Evolutionary conservation across 768 basidiomycete species (phyloP).

Genomic region (Boletus coccyginus): DNA sequence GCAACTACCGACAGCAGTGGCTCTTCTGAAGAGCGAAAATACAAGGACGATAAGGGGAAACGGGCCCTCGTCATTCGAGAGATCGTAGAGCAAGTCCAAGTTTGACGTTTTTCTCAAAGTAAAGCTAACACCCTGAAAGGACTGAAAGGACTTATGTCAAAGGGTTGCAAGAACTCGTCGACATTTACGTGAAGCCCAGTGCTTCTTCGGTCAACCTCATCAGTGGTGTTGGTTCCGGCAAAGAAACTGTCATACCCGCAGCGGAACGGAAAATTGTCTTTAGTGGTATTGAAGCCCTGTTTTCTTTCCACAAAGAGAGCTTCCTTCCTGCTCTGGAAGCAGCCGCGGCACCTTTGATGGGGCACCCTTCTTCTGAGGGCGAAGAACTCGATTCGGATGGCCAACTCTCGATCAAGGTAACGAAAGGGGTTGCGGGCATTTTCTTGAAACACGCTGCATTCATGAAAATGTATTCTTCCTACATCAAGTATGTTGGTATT

Average conservation of each 20-base stretch:
- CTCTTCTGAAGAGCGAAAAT: conserved; percentile 78
- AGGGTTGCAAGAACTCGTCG: conserved; percentile 89
- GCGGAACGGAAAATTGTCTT: conserved; percentile 91
- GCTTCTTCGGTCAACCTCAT: conserved; percentile 66
- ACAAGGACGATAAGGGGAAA: conserved; percentile 87
- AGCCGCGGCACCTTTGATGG: conserved; percentile 69
- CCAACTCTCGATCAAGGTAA: conserved; percentile 68
- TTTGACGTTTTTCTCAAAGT: background rate
- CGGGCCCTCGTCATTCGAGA: conserved; percentile 83
- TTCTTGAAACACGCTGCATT: conserved; percentile 95
- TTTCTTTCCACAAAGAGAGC: conserved; percentile 89
- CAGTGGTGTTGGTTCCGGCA: conserved; percentile 65
- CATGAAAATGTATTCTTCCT: conserved; percentile 98
- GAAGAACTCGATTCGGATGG: conserved; percentile 66
- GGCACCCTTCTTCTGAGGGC: conserved; percentile 40
- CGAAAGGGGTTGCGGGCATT: conserved; percentile 79
- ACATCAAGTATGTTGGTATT: conserved; percentile 77
- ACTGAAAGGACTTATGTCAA: conserved; percentile 95
- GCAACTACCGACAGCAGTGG: conserved; percentile 71
- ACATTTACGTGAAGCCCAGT: conserved; percentile 92
- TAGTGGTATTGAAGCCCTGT: conserved; percentile 82
- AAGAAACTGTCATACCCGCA: conserved; percentile 83
- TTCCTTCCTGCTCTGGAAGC: conserved; percentile 89
- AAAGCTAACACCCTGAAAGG: conserved; percentile 39
- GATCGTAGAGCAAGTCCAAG: conserved; percentile 75